phyloP scores from a whole-genome alignment of 2,329 filamentous ascomycete genomes.

The Aureobasidium vineae region DNA sequence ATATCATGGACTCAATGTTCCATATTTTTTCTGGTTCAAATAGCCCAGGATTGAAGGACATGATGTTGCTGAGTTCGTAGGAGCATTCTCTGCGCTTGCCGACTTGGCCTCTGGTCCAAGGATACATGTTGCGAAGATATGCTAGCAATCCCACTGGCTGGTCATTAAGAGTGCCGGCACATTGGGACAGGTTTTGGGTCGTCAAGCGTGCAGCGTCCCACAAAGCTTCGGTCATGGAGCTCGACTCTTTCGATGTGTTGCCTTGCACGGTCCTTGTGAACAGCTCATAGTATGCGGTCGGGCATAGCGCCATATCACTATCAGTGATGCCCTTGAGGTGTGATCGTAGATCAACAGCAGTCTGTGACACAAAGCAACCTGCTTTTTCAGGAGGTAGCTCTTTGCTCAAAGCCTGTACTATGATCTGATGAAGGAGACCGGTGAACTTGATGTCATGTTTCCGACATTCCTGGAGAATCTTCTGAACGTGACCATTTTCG shows the following conservation, averaged over 20 bases:
- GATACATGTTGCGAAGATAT: conserved; percentile 43
- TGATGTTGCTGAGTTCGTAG: conserved; percentile 51
- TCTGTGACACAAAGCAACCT: conserved; percentile 42
- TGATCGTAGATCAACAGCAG: conserved; percentile 46
- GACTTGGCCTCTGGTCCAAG: conserved; percentile 44
- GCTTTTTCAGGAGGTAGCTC: conserved; percentile 27
- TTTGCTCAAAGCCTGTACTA: conserved; percentile 39
- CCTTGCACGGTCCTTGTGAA: conserved; percentile 29
- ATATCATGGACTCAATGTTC: conserved; percentile 41
- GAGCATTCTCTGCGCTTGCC: conserved; percentile 43
- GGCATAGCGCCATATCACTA: conserved; percentile 40
- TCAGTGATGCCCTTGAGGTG: conserved; percentile 36
- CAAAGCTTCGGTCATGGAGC: background rate
- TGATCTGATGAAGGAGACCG: conserved; percentile 43
- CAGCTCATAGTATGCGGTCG: conserved; percentile 36
- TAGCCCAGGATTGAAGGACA: conserved; percentile 38
- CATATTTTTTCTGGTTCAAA: conserved; percentile 16
- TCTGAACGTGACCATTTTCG: conserved; percentile 32
- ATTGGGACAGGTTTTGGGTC: conserved; percentile 39
- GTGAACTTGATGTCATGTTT: conserved; percentile 44
- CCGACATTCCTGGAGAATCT: conserved; percentile 37
- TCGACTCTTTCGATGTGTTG: background rate
- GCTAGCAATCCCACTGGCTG: conserved; percentile 47
- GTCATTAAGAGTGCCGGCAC: conserved; percentile 38
- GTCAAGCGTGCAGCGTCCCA: conserved; percentile 41